These are phyloP conservation scores for Ceratobasidium sp. DNA, from an alignment of 1,284 basidiomycete genomes.

Conservation along the genomic window DNA sequence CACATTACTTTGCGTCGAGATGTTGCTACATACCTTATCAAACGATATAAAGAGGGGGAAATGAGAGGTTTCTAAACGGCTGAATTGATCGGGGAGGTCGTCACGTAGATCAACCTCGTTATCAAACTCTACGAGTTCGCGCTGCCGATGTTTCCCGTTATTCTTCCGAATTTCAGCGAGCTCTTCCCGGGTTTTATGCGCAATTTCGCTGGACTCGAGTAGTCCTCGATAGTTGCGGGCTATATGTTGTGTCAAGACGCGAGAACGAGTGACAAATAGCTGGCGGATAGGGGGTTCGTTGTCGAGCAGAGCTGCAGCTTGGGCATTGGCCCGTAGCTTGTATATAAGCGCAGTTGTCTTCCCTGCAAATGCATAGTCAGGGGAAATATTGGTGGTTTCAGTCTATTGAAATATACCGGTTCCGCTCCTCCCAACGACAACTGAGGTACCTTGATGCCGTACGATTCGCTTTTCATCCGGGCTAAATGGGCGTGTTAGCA, in stretches of 20 bases:
- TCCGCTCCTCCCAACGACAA: slow-evolving; percentile 37
- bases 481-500: neutral
- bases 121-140: slow-evolving; percentile 43
- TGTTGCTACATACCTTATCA: slow-evolving; percentile 63
- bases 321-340: slow-evolving; percentile 38
- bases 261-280: slow-evolving; percentile 38
- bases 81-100: slow-evolving; percentile 68
- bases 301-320: slow-evolving; percentile 2
- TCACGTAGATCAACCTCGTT: slow-evolving; percentile 32
- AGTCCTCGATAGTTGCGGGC: slow-evolving; percentile 30
- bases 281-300: slow-evolving; percentile 51
- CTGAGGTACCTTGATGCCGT: slow-evolving; percentile 32
- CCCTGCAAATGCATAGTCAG: slow-evolving; percentile 1
- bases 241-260: slow-evolving; percentile 35
- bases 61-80: slow-evolving; percentile 69
- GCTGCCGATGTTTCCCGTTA: slow-evolving; percentile 15
- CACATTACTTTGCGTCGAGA: neutral
- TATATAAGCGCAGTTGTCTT: slow-evolving; percentile 38
- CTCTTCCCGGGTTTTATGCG: slow-evolving; percentile 19
- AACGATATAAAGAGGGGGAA: slow-evolving; percentile 81
- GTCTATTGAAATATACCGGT: slow-evolving; percentile 6
- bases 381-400: neutral
- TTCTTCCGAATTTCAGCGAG: slow-evolving; percentile 22
- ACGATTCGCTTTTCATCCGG: slow-evolving; percentile 32
- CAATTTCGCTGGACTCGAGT: slow-evolving; percentile 34